These are phyloP conservation scores for Talaromyces adpressus DNA, from an alignment of 495 filamentous ascomycete species.

Conservation along the genomic window DNA sequence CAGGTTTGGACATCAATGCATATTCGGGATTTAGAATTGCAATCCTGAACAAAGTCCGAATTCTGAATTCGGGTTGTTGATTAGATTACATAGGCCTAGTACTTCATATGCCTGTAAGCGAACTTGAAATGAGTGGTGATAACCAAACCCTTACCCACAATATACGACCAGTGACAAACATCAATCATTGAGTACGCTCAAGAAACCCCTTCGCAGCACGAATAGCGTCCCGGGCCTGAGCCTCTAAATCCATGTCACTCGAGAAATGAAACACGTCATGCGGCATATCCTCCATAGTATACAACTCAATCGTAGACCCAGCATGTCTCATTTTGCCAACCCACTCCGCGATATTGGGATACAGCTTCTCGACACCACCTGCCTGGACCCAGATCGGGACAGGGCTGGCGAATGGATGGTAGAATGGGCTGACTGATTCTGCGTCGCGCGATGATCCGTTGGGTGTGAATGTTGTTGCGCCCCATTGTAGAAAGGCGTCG, in stretches of 20 bases:
- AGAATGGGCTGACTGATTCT: constrained; percentile 19
- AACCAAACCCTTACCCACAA: neutral
- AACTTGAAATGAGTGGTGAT: too few species aligned
- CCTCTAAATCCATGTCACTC: constrained; percentile 16
- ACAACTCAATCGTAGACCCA: constrained; percentile 16
- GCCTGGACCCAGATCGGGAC: constrained; percentile 25
- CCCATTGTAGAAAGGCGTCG: constrained; percentile 20
- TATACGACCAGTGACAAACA: too few species aligned
- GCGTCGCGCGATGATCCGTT: constrained; percentile 3
- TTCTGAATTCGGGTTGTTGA: neutral
- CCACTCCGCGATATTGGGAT: constrained; percentile 17
- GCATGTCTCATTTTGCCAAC: constrained; percentile 18
- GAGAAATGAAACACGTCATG: constrained; percentile 26
- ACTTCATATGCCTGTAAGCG: neutral
- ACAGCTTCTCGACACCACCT: constrained; percentile 26
- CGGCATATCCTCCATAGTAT: constrained; percentile 17
- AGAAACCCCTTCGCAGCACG: constrained; percentile 1
- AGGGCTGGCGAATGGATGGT: constrained; percentile 19
- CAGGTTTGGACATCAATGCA: neutral
- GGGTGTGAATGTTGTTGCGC: constrained; percentile 16
- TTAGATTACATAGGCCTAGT: neutral
- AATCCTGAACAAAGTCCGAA: neutral
- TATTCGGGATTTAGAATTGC: neutral
- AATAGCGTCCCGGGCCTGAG: constrained; percentile 10
- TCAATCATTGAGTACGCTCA: neutral